Evolutionary conservation across 768 basidiomycete genomes (phyloP), one percentile per base, ranked within the genome.

Genomic region (Lactarius sanguifluus): DNA sequence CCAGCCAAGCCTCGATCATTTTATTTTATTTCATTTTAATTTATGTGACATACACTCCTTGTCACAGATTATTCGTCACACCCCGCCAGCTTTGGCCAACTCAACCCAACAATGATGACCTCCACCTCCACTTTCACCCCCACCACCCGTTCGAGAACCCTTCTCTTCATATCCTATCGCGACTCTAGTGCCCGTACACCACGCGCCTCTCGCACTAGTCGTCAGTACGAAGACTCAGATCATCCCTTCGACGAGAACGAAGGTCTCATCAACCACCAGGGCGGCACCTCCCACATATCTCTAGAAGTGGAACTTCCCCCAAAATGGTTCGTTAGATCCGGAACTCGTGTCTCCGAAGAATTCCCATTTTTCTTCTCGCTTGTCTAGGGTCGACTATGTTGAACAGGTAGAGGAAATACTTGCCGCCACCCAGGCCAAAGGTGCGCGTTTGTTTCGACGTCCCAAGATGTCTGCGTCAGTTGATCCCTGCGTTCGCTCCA

Each of bases 121-220:
- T 73, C 71, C 64, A 66, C 76, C 36, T 74, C 76, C 15, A 25
- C 64, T 8, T 25, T 41, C 23, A 20, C 62, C 18, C 79, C 79
- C 50, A 84, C 86, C 47, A 94, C 91, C 41, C 89, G 96, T 71
- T 94, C 92, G 1, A 79, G 96, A 57, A 98, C 96, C 3, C 85
- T 93, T 62, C 85, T 98, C 72, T 98, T 98, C 77, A 89, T 96
- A 67, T 96, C 95, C 7, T 94, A 91, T 78, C 85, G 96, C 67
- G 92, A 96, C 78, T 92, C 93, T 5, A 81, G 81, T 55, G 80
- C 84, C 20, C 77, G 83, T 60, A 79, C 79, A 47, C 79, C 82
- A 7, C 78, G 79, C 57, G 71, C 77, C 16, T 74, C 77, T 30
- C 77, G 73, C 61, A 74, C 73, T 34, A 66, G 75, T 68, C 70